Percentiles rank a stretch among this genome's conserved stretches.
Conservation (phyloP, 331 rosid genomes). For the Erythrophleum ivorense region DNA sequence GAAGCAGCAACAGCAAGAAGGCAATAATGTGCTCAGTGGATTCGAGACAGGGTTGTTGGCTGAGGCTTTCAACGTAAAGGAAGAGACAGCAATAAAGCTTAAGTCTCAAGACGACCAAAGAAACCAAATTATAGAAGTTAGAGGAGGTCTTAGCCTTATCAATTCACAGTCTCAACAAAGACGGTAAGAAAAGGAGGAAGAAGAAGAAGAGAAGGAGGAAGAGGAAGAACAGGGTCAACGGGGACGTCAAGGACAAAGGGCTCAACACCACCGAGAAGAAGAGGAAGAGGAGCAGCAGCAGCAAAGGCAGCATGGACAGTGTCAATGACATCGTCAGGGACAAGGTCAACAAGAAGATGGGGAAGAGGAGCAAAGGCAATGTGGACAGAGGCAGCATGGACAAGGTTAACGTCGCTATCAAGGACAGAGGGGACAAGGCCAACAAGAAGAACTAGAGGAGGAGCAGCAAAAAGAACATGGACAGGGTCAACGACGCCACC, state of each 20-base stretch:
- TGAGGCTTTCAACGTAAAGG: conserved; percentile 45
- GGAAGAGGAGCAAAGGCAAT: neutral
- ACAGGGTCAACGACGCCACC: neutral
- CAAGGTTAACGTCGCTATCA: neutral
- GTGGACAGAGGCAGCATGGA: too few relatives aligned
- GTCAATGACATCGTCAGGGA: neutral
- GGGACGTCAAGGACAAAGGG: neutral
- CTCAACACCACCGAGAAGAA: neutral
- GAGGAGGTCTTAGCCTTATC: conserved; percentile 48
- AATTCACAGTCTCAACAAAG: conserved; percentile 36
- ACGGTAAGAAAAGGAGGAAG: neutral
- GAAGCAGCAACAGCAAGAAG: neutral
- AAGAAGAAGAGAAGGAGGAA: neutral
- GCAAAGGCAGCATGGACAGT: neutral
- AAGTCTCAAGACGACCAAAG: conserved; percentile 41
- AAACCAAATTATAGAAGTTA: conserved; percentile 50
- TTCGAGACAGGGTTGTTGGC: conserved; percentile 46
- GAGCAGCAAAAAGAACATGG: neutral
- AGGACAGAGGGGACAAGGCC: neutral
- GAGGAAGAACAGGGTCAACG: neutral
- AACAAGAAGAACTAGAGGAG: neutral
- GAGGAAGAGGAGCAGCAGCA: neutral
- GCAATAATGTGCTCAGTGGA: conserved; percentile 52
- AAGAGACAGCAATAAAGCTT: conserved; percentile 43
- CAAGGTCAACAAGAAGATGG: neutral